Evolutionary conservation across 1,284 basidiomycete species (phyloP).

Genomic region (Puccinia polysora): DNA sequence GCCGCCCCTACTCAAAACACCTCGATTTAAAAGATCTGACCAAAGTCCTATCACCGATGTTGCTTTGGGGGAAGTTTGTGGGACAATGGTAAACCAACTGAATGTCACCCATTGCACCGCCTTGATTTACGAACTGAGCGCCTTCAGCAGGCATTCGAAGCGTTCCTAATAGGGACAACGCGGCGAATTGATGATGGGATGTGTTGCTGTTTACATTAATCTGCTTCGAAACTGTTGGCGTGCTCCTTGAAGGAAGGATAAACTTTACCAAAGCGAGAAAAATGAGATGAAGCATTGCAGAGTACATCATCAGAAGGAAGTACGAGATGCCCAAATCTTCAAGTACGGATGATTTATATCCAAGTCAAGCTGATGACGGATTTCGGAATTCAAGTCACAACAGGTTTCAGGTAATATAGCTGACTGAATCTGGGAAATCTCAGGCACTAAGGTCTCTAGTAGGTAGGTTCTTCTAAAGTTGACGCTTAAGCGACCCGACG

Average conservation of each 20-base stretch:
- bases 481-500: no score
- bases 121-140: constrained; percentile 33
- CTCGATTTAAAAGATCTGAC: not conserved
- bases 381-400: not conserved
- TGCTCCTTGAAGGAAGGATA: not conserved
- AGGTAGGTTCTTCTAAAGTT: no score
- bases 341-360: not conserved
- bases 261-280: not conserved
- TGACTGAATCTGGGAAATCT: no score
- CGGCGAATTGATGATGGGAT: not conserved
- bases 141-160: constrained; percentile 21
- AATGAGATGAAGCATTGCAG: not conserved
- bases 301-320: not conserved
- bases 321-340: not conserved
- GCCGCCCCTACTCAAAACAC: not conserved
- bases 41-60: constrained; percentile 5
- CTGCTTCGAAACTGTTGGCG: not conserved
- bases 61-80: constrained; percentile 3
- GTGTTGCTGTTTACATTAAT: not conserved
- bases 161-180: constrained; percentile 1
- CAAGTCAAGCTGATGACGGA: not conserved
- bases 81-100: constrained; percentile 28
- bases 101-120: constrained; percentile 35
- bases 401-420: no score
- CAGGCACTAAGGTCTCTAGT: no score